Base-by-base conservation (phyloP, 768 basidiomycete genomes). In the Glaciozyma antarctica region DNA sequence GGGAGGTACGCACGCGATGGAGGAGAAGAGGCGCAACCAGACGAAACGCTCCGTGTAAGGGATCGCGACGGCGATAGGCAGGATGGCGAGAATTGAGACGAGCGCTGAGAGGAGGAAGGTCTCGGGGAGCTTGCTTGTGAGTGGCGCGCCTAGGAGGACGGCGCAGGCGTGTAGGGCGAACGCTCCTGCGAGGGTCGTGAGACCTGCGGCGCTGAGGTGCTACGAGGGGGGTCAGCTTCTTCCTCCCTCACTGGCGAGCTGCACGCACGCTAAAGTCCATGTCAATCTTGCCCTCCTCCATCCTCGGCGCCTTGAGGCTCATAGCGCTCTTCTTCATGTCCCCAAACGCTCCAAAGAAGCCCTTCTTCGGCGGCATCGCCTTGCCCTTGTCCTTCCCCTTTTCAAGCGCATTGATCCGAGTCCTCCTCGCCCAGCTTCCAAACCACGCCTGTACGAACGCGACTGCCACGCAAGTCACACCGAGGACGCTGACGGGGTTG, bases 1-100 rank as follows among this genome's bases (percentile, higher is more conserved):
- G 8, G 22, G 38, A 43, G 24, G 85, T 32, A 32, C 90, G 75
- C 74, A 94, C 92, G 82, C 81, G 66, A 88, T 78, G 69, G 91
- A 87, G 56, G 83, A 87, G 73, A 93, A 92, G 48, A 97, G 79
- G 58, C 88, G 82, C 28, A 83, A 80, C 86, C 89, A 90, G 9
- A 82, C 82, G 74, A 85, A 80, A 51, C 86, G 81, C 53, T 80
- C 81, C 76, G 88, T 87, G 90, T 78, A 4, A 84, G 80, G 73
- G 87, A 88, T 3, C 84, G 81, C 15, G 88, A 85, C 0, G 86
- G 80, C 70, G 86, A 87, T 19, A 83, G 78, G 19, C 81, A 79
- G 68, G 92, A 78, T 44, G 86, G 70, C 3, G 89, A 81, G 44
- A 0, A 63, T 26, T 9, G 63, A 22, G 43, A 64, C 54, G 21